phyloP scores from a whole-genome alignment of 108 stramenopile species.

The Phaeodactylum tricornutum region DNA sequence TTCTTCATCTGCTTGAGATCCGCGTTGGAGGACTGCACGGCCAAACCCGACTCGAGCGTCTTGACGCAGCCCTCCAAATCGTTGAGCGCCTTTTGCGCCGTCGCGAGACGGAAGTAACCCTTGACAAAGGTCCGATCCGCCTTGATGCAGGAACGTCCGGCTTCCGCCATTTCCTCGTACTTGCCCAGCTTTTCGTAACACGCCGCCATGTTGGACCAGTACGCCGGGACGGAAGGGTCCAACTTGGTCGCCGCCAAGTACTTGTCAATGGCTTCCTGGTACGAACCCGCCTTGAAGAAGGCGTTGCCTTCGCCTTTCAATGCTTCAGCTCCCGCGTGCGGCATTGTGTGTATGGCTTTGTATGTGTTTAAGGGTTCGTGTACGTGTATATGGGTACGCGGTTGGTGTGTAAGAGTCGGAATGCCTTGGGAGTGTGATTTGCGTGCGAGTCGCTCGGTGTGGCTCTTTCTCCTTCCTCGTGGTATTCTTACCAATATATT shows the following conservation, averaged over 20 bases:
- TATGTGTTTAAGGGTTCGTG: no score
- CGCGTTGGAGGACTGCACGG: slow-evolving; percentile 65
- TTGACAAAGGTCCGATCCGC: slow-evolving; percentile 94
- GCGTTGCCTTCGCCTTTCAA: slow-evolving; percentile 81
- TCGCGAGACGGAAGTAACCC: slow-evolving; percentile 91
- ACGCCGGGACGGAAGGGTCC: slow-evolving; percentile 68
- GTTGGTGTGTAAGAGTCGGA: no score
- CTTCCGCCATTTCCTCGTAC: slow-evolving; percentile 88
- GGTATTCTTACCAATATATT: no score
- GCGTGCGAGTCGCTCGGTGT: no score
- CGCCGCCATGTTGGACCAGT: slow-evolving; percentile 88
- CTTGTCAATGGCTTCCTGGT: slow-evolving; percentile 74
- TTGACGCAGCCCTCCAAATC: slow-evolving; percentile 79
- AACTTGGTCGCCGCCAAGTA: slow-evolving; percentile 81
- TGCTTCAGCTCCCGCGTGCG: slow-evolving; percentile 67
- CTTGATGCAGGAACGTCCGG: slow-evolving; percentile 85
- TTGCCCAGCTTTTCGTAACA: slow-evolving; percentile 87
- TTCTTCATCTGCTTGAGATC: slow-evolving; percentile 90
- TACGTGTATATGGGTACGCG: no score
- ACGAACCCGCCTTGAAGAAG: slow-evolving; percentile 81
- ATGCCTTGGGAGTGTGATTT: no score
- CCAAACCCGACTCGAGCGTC: slow-evolving; percentile 76
- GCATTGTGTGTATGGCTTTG: slow-evolving; percentile 23
- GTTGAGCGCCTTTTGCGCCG: slow-evolving; percentile 74
- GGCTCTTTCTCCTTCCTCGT: no score